Conservation (phyloP, 1,284 basidiomycete species). For the Ceraceosorus guamensis region DNA sequence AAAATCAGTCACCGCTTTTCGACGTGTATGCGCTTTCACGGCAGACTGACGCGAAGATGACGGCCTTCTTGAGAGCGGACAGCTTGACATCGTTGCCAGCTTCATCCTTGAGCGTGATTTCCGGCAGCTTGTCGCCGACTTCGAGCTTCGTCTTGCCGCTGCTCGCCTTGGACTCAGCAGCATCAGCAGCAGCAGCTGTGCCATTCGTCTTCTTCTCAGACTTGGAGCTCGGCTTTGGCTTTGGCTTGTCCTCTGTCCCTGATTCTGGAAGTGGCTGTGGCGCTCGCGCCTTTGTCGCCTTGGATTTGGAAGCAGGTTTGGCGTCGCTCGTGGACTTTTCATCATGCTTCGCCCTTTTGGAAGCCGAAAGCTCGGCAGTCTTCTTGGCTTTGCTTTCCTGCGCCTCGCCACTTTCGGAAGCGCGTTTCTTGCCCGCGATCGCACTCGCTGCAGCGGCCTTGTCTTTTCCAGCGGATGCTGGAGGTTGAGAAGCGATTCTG, state of each 20-base stretch:
- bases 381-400: slow-evolving; percentile 7
- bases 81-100: slow-evolving; percentile 10
- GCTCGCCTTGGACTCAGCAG: neutral
- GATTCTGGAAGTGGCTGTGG: neutral
- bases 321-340: slow-evolving; percentile 24
- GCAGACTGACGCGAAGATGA: slow-evolving; percentile 18
- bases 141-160: slow-evolving; percentile 51
- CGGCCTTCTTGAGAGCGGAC: slow-evolving; percentile 11
- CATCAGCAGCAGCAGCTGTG: neutral
- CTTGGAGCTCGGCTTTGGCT: slow-evolving; percentile 20
- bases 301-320: slow-evolving; percentile 21
- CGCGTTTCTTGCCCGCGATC: too few relatives aligned
- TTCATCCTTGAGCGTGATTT: slow-evolving; percentile 59
- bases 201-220: slow-evolving; percentile 21
- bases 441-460: too few relatives aligned
- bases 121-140: slow-evolving; percentile 70
- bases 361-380: too few relatives aligned
- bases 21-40: neutral
- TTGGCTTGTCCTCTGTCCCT: slow-evolving; percentile 9
- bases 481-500: neutral
- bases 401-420: too few relatives aligned
- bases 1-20: neutral
- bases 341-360: slow-evolving; percentile 11
- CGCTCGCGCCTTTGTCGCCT: slow-evolving; percentile 22
- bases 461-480: too few relatives aligned